Base-by-base conservation (phyloP, 495 filamentous ascomycete species). In the Alectoria sarmentosa region DNA sequence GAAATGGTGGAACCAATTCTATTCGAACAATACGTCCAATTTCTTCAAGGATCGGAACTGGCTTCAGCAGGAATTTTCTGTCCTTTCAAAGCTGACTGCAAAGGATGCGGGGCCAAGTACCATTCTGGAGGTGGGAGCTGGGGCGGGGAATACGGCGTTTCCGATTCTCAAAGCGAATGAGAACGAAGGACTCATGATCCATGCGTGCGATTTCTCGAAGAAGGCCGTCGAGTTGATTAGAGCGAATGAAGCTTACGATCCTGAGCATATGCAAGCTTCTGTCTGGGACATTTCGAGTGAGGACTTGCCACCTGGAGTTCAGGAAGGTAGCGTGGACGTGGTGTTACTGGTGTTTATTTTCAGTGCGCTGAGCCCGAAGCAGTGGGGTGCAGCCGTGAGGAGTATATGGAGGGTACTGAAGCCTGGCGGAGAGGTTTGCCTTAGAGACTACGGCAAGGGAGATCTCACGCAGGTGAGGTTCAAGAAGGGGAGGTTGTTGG, bases 21-120 rank as follows among this genome's bases (percentile, higher is more conserved):
- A 98, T 78, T 88, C 88, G 73, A 92, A 96, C 76, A 97, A 98
- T 76, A 89, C 87, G 9, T 81, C 84, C 61, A 96, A 97, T 73
- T 98, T 98, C 78, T 98, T 98, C 86, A 98, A 98, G 76, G 87
- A 98, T 70, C 86, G 94, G 58, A 97, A 97, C 73, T 98, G 94
- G 94, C 76, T 98, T 42, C 85, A 84, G 49, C 92, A 97, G 74
- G 94, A 98, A 74, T 98, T 98, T 65, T 94, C 94, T 0, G 78
- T 96, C 4, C 78, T 98, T 19, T 82, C 80, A 0, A 79, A 87
- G 39, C 79, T 93, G 38, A 90, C 88, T 6, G 77, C 79, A 60
- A 79, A 82, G 62, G 83, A 81, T 37, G 82, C 84, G 0, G 88
- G 86, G 2, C 80, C 77, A 8, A 75, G 82, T 61, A 83, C 82